Evolutionary conservation across 1,139 yeast species (phyloP).

Genomic region (Yamadazyma conglobata): DNA sequence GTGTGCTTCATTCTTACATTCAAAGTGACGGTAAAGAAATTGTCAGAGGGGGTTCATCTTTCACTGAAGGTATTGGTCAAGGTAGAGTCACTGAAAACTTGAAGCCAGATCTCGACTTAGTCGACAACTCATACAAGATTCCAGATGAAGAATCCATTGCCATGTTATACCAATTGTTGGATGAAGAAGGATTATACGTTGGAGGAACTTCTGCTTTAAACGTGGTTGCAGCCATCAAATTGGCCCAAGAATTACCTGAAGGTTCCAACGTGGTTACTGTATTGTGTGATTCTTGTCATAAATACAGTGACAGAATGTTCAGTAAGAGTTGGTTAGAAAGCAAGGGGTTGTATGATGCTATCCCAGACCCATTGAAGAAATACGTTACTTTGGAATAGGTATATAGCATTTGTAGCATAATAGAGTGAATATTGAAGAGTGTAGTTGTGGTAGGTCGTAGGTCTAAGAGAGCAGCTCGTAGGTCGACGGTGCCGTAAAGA

Average conservation of each 20-base stretch:
- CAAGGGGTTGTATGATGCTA: conserved; percentile 59
- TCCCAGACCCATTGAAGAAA: conserved; percentile 69
- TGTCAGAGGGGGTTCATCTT: conserved; percentile 73
- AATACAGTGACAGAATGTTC: conserved; percentile 78
- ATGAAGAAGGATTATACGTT: conserved; percentile 86
- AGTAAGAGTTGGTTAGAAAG: conserved; percentile 71
- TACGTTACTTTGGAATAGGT: conserved; percentile 43
- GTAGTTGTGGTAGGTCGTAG: too few species aligned
- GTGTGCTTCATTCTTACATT: conserved; percentile 76
- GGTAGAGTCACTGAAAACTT: conserved; percentile 87
- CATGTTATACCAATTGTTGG: conserved; percentile 78
- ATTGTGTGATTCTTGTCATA: conserved; percentile 84
- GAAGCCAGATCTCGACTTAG: conserved; percentile 61
- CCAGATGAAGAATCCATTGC: conserved; percentile 73
- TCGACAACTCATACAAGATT: conserved; percentile 73
- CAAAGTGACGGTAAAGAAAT: conserved; percentile 59
- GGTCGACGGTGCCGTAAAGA: too few species aligned
- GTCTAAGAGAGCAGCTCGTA: too few species aligned
- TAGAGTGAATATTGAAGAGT: too few species aligned
- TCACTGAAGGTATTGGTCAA: conserved; percentile 95
- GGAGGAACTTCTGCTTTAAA: conserved; percentile 87
- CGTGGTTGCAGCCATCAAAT: conserved; percentile 75
- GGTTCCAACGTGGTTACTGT: conserved; percentile 81
- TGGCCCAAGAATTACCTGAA: conserved; percentile 74
- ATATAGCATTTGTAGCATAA: too few species aligned